Base-by-base conservation (phyloP, 108 stramenopile species). In the Stephanodiscus triporus region DNA sequence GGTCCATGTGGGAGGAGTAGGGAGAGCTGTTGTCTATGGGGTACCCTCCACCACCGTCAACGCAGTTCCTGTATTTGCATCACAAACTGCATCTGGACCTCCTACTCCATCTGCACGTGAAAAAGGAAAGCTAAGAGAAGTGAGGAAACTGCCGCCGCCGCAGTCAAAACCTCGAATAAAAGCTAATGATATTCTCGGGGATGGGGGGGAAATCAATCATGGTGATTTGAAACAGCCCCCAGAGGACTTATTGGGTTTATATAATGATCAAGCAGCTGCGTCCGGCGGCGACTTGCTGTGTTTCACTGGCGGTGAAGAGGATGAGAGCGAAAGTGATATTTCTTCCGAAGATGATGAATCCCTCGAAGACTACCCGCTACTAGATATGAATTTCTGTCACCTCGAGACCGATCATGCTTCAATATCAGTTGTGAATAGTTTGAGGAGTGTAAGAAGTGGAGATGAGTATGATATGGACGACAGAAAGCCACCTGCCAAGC, bases 321-420 rank as follows among this genome's bases (percentile, higher is more conserved):
- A 29, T 23, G 47, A 48, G 4, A 43, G 29, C 27, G 45, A 6
- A 29, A 64, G 63, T 27, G 26, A 8, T 30, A 24, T 24, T 23
- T 57, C 29, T 49, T 49, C 20, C 13, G 26, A 58, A 17, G 26
- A 30, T 27, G 57, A 38, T 38, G 67, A 76, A 14, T 45, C 43
- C 43, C 47, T 54, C 29, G 68, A 77, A 65, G 76, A 70, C 23
- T 62, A 55, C 4, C 45, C 75, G 29, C 48, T 69, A 30, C 51
- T 77, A 19, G 76, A 77, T 36, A 51, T 67, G 14, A 20, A 48
- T 43, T 32, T 77, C 6, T 51, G 61, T n/a, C 27, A 26, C 38
- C 43, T 69, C 37, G 76, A 77, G 51, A 29, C 58, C 22, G 60
- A 69, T n/a, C 51, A 69, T n/a, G 49, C 59, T 45, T 24, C 40